phyloP scores from a whole-genome alignment of 257 asterid genomes.

The Cinchona pubescens region DNA sequence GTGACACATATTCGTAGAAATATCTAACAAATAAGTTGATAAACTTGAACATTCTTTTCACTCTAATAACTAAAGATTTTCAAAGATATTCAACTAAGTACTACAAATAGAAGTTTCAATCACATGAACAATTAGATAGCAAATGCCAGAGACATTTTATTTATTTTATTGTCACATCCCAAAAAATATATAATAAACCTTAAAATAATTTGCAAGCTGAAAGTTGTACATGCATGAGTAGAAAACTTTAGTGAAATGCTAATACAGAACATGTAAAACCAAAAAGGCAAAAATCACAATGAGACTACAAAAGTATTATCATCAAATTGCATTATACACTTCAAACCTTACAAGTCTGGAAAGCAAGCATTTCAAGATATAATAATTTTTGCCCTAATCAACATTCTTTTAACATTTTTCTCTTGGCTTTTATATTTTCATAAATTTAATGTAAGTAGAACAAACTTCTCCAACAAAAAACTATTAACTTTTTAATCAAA shows the following conservation, averaged over 20 bases:
- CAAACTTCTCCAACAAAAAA: not conserved
- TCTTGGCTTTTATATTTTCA: not conserved
- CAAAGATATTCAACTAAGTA: not conserved
- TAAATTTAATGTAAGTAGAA: not conserved
- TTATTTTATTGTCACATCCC: not conserved
- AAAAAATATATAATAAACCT: not conserved
- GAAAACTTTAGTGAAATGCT: too few relatives aligned
- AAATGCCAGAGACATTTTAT: not conserved
- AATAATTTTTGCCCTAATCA: not conserved
- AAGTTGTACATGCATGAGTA: not conserved
- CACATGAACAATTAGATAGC: not conserved
- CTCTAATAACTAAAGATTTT: not conserved
- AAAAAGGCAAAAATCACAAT: not conserved
- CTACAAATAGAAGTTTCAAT: not conserved
- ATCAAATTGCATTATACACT: not conserved
- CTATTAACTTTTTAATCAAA: not conserved
- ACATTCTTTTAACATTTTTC: not conserved
- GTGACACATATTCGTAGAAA: not conserved
- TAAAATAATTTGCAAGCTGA: not conserved
- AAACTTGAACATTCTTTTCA: not conserved
- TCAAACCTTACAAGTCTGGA: not conserved
- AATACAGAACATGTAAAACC: not conserved
- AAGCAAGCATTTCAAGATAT: constrained; percentile 1
- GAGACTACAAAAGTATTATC: not conserved
- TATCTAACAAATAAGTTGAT: not conserved